These are phyloP conservation scores for Rhodotorula kratochvilovae DNA, from an alignment of 768 basidiomycete genomes.

Conservation along the genomic window DNA sequence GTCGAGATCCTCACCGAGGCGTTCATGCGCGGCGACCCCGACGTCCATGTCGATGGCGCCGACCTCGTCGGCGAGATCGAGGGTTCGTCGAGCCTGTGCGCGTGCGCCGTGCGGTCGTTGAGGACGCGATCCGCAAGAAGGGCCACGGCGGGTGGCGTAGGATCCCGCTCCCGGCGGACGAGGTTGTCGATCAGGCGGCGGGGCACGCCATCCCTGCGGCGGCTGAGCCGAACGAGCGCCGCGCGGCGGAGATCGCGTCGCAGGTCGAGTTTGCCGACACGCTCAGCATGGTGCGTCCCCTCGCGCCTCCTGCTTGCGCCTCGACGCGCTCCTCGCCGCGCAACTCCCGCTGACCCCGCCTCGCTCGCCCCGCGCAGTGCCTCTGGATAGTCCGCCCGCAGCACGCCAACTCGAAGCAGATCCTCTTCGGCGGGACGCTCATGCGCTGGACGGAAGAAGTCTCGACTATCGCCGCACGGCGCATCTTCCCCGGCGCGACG, in stretches of 20 bases:
- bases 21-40: slow-evolving; percentile 22
- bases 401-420: slow-evolving; percentile 29
- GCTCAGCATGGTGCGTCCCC: slow-evolving; percentile 19
- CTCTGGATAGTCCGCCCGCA: slow-evolving; percentile 38
- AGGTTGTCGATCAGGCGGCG: slow-evolving; percentile 2
- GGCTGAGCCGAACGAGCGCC: neutral
- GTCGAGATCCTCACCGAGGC: slow-evolving; percentile 31
- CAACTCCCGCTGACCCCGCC: neutral
- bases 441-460: slow-evolving; percentile 39
- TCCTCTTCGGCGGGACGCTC: slow-evolving; percentile 36
- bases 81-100: slow-evolving; percentile 28
- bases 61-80: slow-evolving; percentile 32
- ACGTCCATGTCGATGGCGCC: slow-evolving; percentile 26
- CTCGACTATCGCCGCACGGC: slow-evolving; percentile 24
- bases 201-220: neutral
- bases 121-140: neutral
- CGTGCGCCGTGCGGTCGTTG: slow-evolving; percentile 2
- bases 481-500: slow-evolving; percentile 9
- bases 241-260: neutral
- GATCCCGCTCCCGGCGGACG: slow-evolving; percentile 8
- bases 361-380: neutral
- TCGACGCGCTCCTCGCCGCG: neutral
- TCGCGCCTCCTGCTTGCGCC: neutral
- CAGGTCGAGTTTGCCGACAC: slow-evolving; percentile 29
- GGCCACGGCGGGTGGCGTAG: slow-evolving; percentile 23